phyloP scores from a whole-genome alignment of 2,329 filamentous ascomycete genomes.

The Cadophora gregata region DNA sequence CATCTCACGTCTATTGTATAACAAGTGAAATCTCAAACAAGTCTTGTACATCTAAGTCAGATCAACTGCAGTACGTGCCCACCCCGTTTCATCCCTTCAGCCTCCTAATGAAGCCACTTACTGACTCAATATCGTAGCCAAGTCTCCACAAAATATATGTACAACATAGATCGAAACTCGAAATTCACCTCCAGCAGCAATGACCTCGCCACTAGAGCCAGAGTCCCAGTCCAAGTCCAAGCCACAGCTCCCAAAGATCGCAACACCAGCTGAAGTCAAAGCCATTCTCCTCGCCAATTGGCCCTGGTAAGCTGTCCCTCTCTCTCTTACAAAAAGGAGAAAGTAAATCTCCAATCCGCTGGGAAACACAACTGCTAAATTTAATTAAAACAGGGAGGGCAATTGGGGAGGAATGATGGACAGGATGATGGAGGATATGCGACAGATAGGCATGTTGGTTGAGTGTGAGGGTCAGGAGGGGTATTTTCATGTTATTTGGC shows the following conservation, averaged over 20 bases:
- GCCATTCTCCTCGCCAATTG: background rate
- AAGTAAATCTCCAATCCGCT: too few relatives aligned
- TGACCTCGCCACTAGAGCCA: background rate
- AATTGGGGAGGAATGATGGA: conserved; percentile 5
- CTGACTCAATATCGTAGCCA: background rate
- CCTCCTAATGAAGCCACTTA: background rate
- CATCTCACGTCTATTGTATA: background rate
- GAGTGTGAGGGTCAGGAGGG: background rate
- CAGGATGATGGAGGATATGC: background rate
- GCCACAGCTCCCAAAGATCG: background rate
- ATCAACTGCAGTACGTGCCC: background rate
- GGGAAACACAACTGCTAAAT: too few relatives aligned
- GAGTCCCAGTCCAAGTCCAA: background rate
- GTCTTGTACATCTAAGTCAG: background rate
- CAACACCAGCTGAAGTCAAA: background rate
- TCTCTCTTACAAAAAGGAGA: too few relatives aligned
- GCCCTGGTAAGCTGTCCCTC: background rate
- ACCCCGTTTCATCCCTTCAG: background rate
- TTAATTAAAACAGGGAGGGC: background rate
- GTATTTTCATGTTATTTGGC: background rate
- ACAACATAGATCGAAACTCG: background rate
- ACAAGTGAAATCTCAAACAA: background rate
- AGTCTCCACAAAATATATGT: background rate
- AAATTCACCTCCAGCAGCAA: background rate
- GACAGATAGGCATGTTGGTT: background rate